These are phyloP conservation scores for Trichoderma aggressivum DNA, from an alignment of 2,329 filamentous ascomycete genomes.

Conservation along the genomic window DNA sequence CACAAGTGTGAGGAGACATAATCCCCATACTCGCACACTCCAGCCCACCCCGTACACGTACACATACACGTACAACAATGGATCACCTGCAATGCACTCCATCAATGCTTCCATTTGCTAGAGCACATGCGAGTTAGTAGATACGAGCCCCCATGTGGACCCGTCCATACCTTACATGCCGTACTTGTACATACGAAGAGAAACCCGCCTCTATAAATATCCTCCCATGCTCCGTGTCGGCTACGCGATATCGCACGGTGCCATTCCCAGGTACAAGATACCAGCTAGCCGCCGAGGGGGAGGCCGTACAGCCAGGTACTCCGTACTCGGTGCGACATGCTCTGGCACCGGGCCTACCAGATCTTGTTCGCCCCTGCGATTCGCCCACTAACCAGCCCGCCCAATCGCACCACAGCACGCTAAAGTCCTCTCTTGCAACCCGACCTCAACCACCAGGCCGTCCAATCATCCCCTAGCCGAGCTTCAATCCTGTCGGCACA, in stretches of 20 bases:
- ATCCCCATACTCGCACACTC: neutral
- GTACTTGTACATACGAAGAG: neutral
- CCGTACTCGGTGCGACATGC: neutral
- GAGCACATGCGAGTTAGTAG: neutral
- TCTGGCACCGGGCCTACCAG: neutral
- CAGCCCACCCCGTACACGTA: neutral
- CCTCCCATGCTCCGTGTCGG: neutral
- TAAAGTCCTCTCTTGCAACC: slow-evolving; percentile 23
- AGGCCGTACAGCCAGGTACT: neutral
- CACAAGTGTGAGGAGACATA: neutral
- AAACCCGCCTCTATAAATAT: neutral
- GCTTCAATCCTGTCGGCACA: neutral
- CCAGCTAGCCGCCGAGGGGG: neutral
- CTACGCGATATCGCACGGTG: neutral
- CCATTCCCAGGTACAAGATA: neutral
- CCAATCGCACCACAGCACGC: slow-evolving; percentile 36
- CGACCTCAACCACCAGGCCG: slow-evolving; percentile 25
- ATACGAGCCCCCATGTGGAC: neutral
- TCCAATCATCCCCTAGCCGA: slow-evolving; percentile 22
- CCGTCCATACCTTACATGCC: too few relatives aligned
- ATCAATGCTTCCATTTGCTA: neutral
- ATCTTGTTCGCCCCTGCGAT: slow-evolving; percentile 13
- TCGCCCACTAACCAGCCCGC: slow-evolving; percentile 12
- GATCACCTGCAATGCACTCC: neutral
- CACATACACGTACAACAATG: neutral